Conservation (phyloP, 116 monocot genomes). For the Phalaenopsis hybrid region DNA sequence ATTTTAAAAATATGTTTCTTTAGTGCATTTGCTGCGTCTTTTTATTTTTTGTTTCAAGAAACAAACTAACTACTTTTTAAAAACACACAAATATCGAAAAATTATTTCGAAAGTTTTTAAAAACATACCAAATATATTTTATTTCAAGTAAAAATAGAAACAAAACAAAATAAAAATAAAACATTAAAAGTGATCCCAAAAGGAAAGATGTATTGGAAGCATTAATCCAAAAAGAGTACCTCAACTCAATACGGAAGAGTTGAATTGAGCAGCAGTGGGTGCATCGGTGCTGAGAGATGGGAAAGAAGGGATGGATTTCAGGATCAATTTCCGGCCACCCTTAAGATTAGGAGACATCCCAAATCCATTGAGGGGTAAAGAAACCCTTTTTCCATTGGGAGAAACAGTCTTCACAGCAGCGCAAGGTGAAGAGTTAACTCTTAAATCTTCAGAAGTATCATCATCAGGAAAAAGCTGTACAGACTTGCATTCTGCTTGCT, state of each 20-base stretch:
- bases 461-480: slow-evolving; percentile 22
- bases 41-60: too few relatives aligned
- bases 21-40: too few relatives aligned
- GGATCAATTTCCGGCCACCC: slow-evolving; percentile 68
- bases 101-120: too few relatives aligned
- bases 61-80: too few relatives aligned
- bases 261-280: slow-evolving; percentile 7
- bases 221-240: not conserved
- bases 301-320: slow-evolving; percentile 76
- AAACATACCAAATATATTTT: too few relatives aligned
- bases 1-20: too few relatives aligned
- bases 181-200: too few relatives aligned
- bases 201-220: too few relatives aligned
- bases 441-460: slow-evolving; percentile 47
- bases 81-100: too few relatives aligned
- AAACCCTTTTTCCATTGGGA: slow-evolving; percentile 78
- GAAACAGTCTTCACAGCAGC: slow-evolving; percentile 50
- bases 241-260: slow-evolving; percentile 16
- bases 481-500: slow-evolving; percentile 5
- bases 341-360: slow-evolving; percentile 46
- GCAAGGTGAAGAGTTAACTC: slow-evolving; percentile 28
- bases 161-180: too few relatives aligned
- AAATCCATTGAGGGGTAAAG: slow-evolving; percentile 40
- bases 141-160: too few relatives aligned
- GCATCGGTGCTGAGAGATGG: slow-evolving; percentile 47